Evolutionary conservation across 2,329 filamentous ascomycete genomes (phyloP).

Genomic region (Scortechinia acanthostroma): DNA sequence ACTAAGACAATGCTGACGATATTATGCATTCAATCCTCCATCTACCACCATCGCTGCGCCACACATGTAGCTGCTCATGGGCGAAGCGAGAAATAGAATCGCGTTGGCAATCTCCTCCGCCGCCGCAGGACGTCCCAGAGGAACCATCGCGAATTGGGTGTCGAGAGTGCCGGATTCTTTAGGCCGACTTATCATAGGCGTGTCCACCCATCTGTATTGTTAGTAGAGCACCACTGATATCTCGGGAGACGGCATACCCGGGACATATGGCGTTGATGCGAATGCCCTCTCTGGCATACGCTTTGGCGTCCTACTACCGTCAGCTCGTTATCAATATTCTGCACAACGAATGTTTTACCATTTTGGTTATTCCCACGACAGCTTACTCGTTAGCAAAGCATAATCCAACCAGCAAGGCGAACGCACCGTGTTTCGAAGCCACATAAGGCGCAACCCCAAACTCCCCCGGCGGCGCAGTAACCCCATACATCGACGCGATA

Average conservation of each 20-base stretch:
- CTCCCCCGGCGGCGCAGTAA: neutral
- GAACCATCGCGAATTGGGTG: neutral
- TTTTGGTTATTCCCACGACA: neutral
- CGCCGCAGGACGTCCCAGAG: neutral
- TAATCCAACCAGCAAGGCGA: too few relatives aligned
- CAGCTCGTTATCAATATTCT: neutral
- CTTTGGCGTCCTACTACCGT: neutral
- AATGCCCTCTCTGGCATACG: neutral
- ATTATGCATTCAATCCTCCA: neutral
- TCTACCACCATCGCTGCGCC: neutral
- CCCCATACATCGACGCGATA: neutral
- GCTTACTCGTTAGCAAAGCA: too few relatives aligned
- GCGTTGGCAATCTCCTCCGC: neutral
- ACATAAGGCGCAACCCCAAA: neutral
- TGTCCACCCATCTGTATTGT: neutral
- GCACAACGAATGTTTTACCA: neutral
- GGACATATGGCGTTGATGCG: neutral
- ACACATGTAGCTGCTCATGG: conserved; percentile 1
- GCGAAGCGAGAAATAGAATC: neutral
- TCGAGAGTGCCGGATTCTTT: neutral
- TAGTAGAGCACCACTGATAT: neutral
- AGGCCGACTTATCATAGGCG: neutral
- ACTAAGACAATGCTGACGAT: too few relatives aligned
- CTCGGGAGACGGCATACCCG: neutral
- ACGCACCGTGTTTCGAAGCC: too few relatives aligned